A percentile compares a stretch with the other conserved stretches of the same genome.
These are phyloP conservation scores for Lophiostoma macrostomum DNA, from an alignment of 495 filamentous ascomycete species.

Conservation along the genomic window DNA sequence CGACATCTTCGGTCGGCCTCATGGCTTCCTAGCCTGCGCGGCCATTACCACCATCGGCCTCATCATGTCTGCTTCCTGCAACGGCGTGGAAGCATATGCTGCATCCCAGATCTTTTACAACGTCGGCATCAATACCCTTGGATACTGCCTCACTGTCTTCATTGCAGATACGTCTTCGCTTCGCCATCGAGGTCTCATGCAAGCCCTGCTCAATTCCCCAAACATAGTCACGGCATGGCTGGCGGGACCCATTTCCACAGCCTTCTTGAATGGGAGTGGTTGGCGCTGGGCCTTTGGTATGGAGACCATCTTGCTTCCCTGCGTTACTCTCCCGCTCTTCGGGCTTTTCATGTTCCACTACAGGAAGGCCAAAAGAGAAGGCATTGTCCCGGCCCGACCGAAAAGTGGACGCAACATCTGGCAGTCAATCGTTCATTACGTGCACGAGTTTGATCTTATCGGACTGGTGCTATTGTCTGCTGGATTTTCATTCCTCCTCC, in stretches of 20 bases:
- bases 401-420: conserved; percentile 45
- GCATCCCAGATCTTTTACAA: conserved; percentile 53
- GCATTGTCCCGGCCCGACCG: conserved; percentile 44
- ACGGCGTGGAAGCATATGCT: conserved; percentile 47
- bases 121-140: conserved; percentile 42
- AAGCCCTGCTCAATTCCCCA: conserved; percentile 17
- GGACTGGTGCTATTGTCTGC: conserved; percentile 57
- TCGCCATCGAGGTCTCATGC: conserved; percentile 23
- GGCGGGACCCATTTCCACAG: conserved; percentile 10
- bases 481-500: conserved; percentile 59
- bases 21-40: conserved; percentile 49
- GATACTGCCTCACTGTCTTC: conserved; percentile 21
- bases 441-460: conserved; percentile 60
- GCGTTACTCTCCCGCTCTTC: conserved; percentile 26
- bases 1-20: conserved; percentile 59
- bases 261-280: conserved; percentile 16
- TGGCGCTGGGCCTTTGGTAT: conserved; percentile 39
- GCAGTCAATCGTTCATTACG: conserved; percentile 52
- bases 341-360: conserved; percentile 16
- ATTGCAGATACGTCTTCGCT: conserved; percentile 31
- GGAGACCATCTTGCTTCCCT: conserved; percentile 33
- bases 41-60: conserved; percentile 42
- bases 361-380: conserved; percentile 37
- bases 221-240: conserved; percentile 25
- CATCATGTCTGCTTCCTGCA: conserved; percentile 48